These are phyloP conservation scores for Hypholoma fasciculare DNA, from an alignment of 768 basidiomycete genomes.

Conservation along the genomic window DNA sequence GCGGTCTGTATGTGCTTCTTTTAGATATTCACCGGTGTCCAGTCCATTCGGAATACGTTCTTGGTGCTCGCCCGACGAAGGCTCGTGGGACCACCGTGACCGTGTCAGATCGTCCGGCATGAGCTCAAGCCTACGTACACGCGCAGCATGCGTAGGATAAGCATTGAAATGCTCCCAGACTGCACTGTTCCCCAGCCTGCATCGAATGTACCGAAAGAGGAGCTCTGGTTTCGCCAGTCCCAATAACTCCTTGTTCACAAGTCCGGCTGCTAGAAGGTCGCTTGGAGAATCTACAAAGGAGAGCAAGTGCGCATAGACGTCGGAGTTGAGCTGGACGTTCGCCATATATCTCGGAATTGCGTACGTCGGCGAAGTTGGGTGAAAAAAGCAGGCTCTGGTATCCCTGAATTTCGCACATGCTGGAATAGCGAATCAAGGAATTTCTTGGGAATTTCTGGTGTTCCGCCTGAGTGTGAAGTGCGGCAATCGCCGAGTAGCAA, in stretches of 20 bases:
- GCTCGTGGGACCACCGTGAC: not conserved
- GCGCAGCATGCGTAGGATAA: constrained; percentile 12
- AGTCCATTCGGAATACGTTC: not conserved
- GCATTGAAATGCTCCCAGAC: constrained; percentile 19
- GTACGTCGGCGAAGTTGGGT: not conserved
- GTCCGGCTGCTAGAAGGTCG: constrained; percentile 11
- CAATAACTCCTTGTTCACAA: constrained; percentile 11
- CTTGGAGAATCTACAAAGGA: constrained; percentile 10
- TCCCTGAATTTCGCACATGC: not conserved
- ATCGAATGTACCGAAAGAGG: constrained; percentile 14
- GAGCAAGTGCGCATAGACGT: constrained; percentile 6
- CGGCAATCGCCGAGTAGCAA: constrained; percentile 1
- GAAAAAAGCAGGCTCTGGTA: not conserved
- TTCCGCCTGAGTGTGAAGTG: not conserved
- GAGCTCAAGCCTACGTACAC: constrained; percentile 15
- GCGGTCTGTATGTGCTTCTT: not conserved
- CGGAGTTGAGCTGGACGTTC: constrained; percentile 6
- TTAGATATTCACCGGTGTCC: not conserved
- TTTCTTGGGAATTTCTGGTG: constrained; percentile 4
- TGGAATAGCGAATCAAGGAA: not conserved
- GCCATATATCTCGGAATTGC: not conserved
- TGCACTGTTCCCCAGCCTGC: constrained; percentile 14
- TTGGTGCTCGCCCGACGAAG: not conserved
- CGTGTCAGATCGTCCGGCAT: constrained; percentile 5
- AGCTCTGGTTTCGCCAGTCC: constrained; percentile 9